Evolutionary conservation across 495 filamentous ascomycete genomes (phyloP).

Genomic region (Bryoglossum gracile): DNA sequence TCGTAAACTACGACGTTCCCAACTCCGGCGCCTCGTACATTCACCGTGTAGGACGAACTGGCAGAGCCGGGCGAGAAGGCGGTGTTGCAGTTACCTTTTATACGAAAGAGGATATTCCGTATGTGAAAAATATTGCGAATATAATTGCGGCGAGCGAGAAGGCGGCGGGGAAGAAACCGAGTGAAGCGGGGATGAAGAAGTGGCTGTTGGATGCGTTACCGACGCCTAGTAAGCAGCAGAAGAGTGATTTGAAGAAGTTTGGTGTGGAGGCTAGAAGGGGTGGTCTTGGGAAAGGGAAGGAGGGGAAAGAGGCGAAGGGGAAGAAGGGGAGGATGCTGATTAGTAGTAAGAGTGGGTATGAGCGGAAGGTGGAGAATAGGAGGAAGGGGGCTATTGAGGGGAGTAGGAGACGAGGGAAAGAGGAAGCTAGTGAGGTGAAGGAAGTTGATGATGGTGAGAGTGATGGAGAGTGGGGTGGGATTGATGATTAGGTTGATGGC

Average conservation of each 20-base stretch:
- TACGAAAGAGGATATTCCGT: slow-evolving; percentile 87
- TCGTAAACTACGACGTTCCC: slow-evolving; percentile 95
- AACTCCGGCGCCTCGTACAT: slow-evolving; percentile 83
- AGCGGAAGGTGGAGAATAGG: slow-evolving; percentile 70
- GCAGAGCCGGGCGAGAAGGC: slow-evolving; percentile 77
- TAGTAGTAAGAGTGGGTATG: slow-evolving; percentile 88
- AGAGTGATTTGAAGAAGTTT: slow-evolving; percentile 70
- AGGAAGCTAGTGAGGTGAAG: no score
- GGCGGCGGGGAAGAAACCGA: slow-evolving; percentile 42
- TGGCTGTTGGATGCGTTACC: slow-evolving; percentile 90
- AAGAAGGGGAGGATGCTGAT: slow-evolving; percentile 47
- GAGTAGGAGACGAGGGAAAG: no score
- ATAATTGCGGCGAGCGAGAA: slow-evolving; percentile 81
- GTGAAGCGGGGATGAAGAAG: slow-evolving; percentile 53
- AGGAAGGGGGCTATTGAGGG: slow-evolving; percentile 55
- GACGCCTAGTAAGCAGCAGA: slow-evolving; percentile 70
- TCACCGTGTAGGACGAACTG: slow-evolving; percentile 88
- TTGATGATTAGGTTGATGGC: no score
- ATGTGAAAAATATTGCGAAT: slow-evolving; percentile 86
- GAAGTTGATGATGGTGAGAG: no score
- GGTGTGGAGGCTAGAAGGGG: slow-evolving; percentile 70
- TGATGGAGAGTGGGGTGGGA: no score
- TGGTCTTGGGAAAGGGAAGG: slow-evolving; percentile 31
- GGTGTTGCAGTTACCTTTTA: slow-evolving; percentile 93
- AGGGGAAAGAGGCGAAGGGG: slow-evolving; percentile 26